A percentile compares a stretch with the other conserved stretches of the same genome.
These are phyloP conservation scores for Botryotinia globosa DNA, from an alignment of 2,329 filamentous ascomycete species.

Conservation along the genomic window DNA sequence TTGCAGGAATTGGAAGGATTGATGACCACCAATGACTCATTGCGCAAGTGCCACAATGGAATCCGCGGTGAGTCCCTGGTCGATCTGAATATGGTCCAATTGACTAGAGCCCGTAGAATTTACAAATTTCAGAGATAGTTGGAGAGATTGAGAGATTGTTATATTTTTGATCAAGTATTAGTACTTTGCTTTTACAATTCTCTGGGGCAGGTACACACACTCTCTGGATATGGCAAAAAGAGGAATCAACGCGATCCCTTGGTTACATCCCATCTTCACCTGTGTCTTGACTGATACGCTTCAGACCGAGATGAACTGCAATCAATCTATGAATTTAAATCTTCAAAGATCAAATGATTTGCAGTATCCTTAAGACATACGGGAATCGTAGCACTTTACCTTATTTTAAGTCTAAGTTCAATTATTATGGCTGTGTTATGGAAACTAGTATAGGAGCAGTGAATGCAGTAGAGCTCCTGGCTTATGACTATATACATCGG, in stretches of 20 bases:
- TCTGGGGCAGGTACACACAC: not conserved
- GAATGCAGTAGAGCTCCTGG: conserved; percentile 27
- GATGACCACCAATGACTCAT: not conserved
- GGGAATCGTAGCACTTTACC: too few relatives aligned
- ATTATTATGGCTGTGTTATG: not conserved
- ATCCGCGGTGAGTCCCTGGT: not conserved
- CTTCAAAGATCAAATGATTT: not conserved
- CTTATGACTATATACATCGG: conserved; percentile 25
- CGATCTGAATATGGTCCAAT: not conserved
- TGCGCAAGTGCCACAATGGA: not conserved
- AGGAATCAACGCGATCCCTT: not conserved
- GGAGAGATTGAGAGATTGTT: not conserved
- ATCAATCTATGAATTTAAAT: not conserved
- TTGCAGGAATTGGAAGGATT: not conserved
- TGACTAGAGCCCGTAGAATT: not conserved
- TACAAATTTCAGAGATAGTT: not conserved
- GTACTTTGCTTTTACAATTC: not conserved
- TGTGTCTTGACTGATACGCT: not conserved
- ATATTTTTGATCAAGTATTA: not conserved
- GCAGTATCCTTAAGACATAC: too few relatives aligned
- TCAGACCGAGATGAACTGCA: not conserved
- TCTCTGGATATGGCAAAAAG: not conserved
- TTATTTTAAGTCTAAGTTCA: not conserved
- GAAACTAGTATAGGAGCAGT: not conserved
- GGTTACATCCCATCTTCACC: not conserved